Percentiles rank a stretch among this genome's conserved stretches.
Conservation (phyloP, 2,329 filamentous ascomycete species). For the Sporothrix luriei region DNA sequence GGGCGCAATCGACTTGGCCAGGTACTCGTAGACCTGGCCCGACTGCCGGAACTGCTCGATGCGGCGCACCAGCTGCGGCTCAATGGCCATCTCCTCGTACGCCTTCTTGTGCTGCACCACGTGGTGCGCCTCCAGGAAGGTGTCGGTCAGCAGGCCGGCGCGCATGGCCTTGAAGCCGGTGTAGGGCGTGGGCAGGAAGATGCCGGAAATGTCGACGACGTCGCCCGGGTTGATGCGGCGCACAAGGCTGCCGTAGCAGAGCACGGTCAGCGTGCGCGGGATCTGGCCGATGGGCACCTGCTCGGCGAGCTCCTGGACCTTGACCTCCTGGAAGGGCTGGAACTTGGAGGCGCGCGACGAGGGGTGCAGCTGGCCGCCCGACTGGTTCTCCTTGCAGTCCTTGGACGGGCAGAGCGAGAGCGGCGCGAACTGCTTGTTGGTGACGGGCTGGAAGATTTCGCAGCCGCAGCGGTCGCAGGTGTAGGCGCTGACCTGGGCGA, state of each 20-base stretch:
- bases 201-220: slow-evolving; percentile 88
- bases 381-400: slow-evolving; percentile 88
- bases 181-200: slow-evolving; percentile 96
- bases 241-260: slow-evolving; percentile 85
- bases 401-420: slow-evolving; percentile 82
- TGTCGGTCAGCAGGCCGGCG: slow-evolving; percentile 94
- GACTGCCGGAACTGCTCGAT: slow-evolving; percentile 84
- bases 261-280: slow-evolving; percentile 82
- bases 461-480: slow-evolving; percentile 95
- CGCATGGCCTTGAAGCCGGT: slow-evolving; percentile 98
- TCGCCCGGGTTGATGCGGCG: slow-evolving; percentile 90
- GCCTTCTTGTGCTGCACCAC: slow-evolving; percentile 97
- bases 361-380: slow-evolving; percentile 89
- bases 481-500: slow-evolving; percentile 97
- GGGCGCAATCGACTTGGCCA: slow-evolving; percentile 93
- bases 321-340: slow-evolving; percentile 95
- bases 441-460: slow-evolving; percentile 96
- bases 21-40: slow-evolving; percentile 92
- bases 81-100: slow-evolving; percentile 87
- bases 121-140: slow-evolving; percentile 92
- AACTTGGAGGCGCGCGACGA: slow-evolving; percentile 98
- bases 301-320: slow-evolving; percentile 98
- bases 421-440: slow-evolving; percentile 86
- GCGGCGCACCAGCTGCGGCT: slow-evolving; percentile 74
- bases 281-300: slow-evolving; percentile 98